Conservation (phyloP, 2,329 filamentous ascomycete species). For the Curvularia spicifera region DNA sequence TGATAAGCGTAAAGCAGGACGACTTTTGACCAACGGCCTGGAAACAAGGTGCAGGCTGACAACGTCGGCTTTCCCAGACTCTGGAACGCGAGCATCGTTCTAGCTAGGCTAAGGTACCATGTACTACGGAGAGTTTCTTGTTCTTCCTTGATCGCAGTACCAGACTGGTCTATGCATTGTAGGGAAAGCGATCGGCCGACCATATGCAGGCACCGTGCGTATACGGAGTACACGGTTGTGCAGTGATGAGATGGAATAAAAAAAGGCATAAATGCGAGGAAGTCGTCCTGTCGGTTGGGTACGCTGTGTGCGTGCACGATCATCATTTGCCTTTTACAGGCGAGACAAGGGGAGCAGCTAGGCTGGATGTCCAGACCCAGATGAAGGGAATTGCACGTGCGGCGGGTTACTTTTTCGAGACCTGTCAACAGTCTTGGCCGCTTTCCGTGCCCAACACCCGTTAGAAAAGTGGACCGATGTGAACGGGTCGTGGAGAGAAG, state of each 20-base stretch:
- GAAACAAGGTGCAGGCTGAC: neutral
- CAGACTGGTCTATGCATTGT: neutral
- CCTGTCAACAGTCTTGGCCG: neutral
- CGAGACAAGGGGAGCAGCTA: neutral
- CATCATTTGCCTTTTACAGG: neutral
- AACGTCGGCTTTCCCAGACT: neutral
- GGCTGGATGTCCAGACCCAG: neutral
- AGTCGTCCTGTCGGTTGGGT: neutral
- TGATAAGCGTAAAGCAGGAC: neutral
- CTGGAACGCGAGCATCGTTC: neutral
- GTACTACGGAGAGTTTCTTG: neutral
- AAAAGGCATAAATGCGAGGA: neutral
- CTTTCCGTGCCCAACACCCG: neutral
- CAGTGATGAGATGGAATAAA: neutral
- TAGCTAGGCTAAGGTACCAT: neutral
- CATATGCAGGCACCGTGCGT: conserved; percentile 3
- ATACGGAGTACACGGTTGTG: neutral
- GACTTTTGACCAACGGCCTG: neutral
- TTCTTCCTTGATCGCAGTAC: neutral
- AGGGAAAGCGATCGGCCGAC: conserved; percentile 1
- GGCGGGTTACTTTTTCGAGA: conserved; percentile 6
- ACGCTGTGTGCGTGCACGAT: neutral
- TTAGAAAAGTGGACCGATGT: neutral
- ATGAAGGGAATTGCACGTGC: conserved; percentile 3
- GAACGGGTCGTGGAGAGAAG: neutral